A percentile compares a stretch with the other conserved stretches of the same genome.
These are phyloP conservation scores for Acanthochlamys bracteata DNA, from an alignment of 106 monocot species.

Conservation along the genomic window DNA sequence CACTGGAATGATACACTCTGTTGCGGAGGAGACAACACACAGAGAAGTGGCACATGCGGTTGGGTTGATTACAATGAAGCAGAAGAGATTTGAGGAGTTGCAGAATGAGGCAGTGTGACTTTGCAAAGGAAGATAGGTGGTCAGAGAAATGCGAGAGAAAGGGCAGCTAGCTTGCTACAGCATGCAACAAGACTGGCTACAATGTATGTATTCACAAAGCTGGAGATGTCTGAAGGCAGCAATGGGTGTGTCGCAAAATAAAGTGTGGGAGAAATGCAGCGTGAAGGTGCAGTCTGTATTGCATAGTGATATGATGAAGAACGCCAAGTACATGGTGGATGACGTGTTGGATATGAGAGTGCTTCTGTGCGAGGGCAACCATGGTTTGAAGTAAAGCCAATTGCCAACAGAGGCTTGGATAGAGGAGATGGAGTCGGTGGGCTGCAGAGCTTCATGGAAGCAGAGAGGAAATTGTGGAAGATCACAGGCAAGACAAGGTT, in stretches of 20 bases:
- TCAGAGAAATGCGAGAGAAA: conserved; percentile 24
- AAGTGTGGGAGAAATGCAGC: no score
- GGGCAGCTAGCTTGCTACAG: conserved; percentile 27
- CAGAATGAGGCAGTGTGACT: conserved; percentile 40
- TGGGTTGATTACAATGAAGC: conserved; percentile 54
- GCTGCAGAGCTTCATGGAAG: conserved; percentile 38
- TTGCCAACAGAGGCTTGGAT: conserved; percentile 86
- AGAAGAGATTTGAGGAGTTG: conserved; percentile 41
- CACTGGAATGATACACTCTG: conserved; percentile 76
- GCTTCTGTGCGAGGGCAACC: conserved; percentile 65
- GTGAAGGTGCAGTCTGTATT: no score
- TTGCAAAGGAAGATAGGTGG: conserved; percentile 35
- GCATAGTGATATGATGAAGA: conserved; percentile 22
- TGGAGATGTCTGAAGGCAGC: no score
- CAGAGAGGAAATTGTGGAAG: conserved; percentile 64
- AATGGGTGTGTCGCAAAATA: no score
- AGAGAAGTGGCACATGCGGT: conserved; percentile 49
- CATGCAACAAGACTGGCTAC: conserved; percentile 68
- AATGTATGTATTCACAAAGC: conserved; percentile 32
- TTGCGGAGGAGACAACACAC: conserved; percentile 50
- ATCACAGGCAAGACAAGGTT: conserved; percentile 39
- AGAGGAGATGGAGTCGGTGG: conserved; percentile 62
- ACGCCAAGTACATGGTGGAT: conserved; percentile 62
- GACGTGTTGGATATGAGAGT: conserved; percentile 44
- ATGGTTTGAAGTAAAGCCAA: conserved; percentile 63